Evolutionary conservation across 495 filamentous ascomycete species (phyloP).

Genomic region (Neurospora hispaniola): DNA sequence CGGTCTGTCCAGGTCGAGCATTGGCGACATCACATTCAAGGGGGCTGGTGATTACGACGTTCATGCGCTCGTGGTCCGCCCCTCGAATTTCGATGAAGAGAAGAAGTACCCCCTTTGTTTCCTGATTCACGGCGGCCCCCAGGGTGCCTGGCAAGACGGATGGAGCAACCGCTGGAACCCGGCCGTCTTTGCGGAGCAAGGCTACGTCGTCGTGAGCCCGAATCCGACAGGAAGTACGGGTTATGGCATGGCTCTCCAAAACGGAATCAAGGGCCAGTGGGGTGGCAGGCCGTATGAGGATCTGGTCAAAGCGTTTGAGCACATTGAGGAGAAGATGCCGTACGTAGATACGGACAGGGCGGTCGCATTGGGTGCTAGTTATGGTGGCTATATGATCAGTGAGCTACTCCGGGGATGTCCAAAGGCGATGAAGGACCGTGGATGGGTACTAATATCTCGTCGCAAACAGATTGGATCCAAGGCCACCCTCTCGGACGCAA

Average conservation of each 20-base stretch:
- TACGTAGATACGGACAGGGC: constrained; percentile 71
- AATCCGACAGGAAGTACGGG: constrained; percentile 84
- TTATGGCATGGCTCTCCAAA: constrained; percentile 70
- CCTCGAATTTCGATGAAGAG: constrained; percentile 59
- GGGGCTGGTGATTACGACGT: constrained; percentile 42
- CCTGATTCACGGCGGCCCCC: constrained; percentile 81
- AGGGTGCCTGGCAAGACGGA: constrained; percentile 71
- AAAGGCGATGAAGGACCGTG: neutral
- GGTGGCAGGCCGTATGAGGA: constrained; percentile 72
- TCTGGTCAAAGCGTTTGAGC: constrained; percentile 68
- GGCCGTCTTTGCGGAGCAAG: constrained; percentile 82
- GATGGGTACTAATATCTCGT: constrained; percentile 1
- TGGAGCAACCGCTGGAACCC: constrained; percentile 93
- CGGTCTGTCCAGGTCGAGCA: constrained; percentile 49
- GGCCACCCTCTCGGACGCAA: constrained; percentile 59
- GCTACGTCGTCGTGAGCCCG: constrained; percentile 77
- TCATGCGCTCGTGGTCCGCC: constrained; percentile 76
- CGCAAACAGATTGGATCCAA: constrained; percentile 53
- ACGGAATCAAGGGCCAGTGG: constrained; percentile 70
- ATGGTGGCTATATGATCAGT: constrained; percentile 83
- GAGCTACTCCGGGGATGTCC: constrained; percentile 1
- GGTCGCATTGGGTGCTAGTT: constrained; percentile 74
- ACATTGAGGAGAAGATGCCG: constrained; percentile 56
- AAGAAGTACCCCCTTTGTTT: constrained; percentile 76
- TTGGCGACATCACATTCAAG: constrained; percentile 63